A percentile compares a stretch with the other conserved stretches of the same genome.
Conservation (phyloP, 495 filamentous ascomycete species). For the Cercophora samala region DNA sequence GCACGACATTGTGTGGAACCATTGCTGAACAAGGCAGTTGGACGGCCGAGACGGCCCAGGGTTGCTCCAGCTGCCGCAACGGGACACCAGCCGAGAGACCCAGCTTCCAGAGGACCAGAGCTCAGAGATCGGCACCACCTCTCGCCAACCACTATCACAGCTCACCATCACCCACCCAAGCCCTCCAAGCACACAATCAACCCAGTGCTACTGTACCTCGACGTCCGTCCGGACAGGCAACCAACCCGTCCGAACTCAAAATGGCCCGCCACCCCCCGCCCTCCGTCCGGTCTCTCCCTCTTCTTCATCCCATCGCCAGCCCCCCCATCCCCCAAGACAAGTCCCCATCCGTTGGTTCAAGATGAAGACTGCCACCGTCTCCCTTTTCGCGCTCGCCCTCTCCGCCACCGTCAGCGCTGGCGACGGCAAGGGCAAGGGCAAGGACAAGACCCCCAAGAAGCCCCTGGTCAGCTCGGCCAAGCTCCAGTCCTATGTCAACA, state of each 20-base stretch:
- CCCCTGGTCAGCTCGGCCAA: conserved; percentile 22
- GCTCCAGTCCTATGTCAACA: conserved; percentile 39
- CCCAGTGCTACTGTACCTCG: not conserved
- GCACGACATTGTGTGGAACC: not conserved
- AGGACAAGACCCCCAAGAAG: conserved; percentile 6
- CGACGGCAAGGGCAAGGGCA: conserved; percentile 7
- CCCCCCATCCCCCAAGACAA: not conserved
- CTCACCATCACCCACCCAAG: not conserved
- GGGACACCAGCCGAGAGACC: conserved; percentile 4
- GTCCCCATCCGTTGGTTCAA: conserved; percentile 8
- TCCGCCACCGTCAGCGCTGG: conserved; percentile 10
- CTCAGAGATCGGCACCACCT: conserved; percentile 8
- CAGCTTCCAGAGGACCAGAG: not conserved
- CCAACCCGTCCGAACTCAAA: conserved; percentile 3
- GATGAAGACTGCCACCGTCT: conserved; percentile 16
- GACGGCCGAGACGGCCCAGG: not conserved
- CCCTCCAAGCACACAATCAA: not conserved
- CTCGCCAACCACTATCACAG: not conserved
- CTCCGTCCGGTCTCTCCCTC: not conserved
- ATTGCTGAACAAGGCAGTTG: conserved; percentile 16
- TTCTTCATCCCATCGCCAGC: not conserved
- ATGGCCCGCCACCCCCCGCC: not conserved
- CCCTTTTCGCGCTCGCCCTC: conserved; percentile 16
- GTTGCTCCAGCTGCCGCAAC: conserved; percentile 20
- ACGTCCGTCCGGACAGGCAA: not conserved